Base-by-base conservation (phyloP, 2,329 filamentous ascomycete genomes). In the Colletotrichum liaoningense region DNA sequence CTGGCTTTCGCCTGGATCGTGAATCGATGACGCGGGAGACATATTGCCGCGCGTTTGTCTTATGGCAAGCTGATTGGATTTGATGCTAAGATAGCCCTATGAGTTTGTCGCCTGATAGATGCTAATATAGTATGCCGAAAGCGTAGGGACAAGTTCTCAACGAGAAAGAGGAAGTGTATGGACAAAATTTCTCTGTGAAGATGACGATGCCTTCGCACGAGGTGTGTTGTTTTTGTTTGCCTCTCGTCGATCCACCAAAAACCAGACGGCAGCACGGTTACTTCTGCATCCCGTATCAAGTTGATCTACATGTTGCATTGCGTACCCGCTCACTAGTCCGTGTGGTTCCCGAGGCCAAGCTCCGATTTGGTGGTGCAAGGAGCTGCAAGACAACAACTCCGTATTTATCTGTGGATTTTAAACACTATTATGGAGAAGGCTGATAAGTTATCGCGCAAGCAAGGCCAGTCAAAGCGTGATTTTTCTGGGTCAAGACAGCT, bases 1-100 rank as follows among this genome's bases (percentile, higher is more conserved):
- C 67, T 70, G 60, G 35, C 59, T 59, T 28, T 73, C 71, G 62
- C 55, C 67, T 11, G 71, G 71, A 38, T 73, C 71, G 49, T 71
- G 56, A 19, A 73, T 66, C 9, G 71, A 70, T 5, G 71, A 73
- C 14, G 60, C 49, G 19, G 71, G 46, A 24, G 67, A 73, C 71
- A 73, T 73, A 8, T 22, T 33, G 12, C 19, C 8, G n/a, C 11
- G 46, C 14, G n/a, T 19, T 19, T 19, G 42, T n/a, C 8, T 3
- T n/a, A 9, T n/a, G 19, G 16, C 7, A 49, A 49, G 19, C 42
- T 19, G 8, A 9, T 11, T 9, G 7, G 19, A 49, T 49, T 4
- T 49, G 42, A n/a, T 49, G 19, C 4, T 3, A n/a, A 22, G 12
- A 38, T 3, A 8, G 22, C n/a, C 24, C 0, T 38, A 26, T 19